Evolutionary conservation across 192 early-diverging fungal species (phyloP), one percentile per base, ranked within the genome.

Genomic region (Coemansia sp.): DNA sequence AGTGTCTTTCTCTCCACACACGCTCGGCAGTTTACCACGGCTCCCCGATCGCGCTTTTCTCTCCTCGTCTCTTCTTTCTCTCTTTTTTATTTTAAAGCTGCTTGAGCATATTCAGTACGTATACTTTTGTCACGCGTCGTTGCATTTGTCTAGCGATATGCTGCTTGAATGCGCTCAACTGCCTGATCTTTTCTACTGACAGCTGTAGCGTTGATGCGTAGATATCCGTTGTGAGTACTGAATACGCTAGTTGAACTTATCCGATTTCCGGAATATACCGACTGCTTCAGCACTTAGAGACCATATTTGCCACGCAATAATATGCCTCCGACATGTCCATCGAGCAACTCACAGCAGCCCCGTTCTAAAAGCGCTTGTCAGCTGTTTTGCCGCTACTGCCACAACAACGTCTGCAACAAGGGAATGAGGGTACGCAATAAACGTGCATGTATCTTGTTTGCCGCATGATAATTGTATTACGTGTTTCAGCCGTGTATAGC

Each of bases 341-440:
- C 77, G n/a, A 74, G 58, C 62, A 74, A 64, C 51, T 17, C 65
- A 15, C 71, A 56, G 48, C 77, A 65, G 48, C 65, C 50, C 53
- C 65, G 68, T 22, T n/a, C 71, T 34, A 91, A 89, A 64, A 78
- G 68, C 56, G 88, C 87, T 9, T 91, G 86, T 60, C 72, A 82
- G 46, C 75, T 91, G 55, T 80, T 84, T 57, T 91, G 89, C 63
- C 74, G 82, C 44, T 82, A 87, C 62, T 91, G 89, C 68, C 57
- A 83, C 37, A 82, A 82, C 21, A 78, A 85, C 42, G 78, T 91
- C 3, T 89, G 88, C 56, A 68, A 71, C 11, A 81, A 89, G 42
- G 90, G 89, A n/a, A 91, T 91, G 90, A 87, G 85, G 65, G 88
- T 87, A 83, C 78, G 83, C 49, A 44, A 10, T 12, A 9, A 58